phyloP scores from a whole-genome alignment of 2,329 filamentous ascomycete species.

The Proliferodiscus dingleyae region DNA sequence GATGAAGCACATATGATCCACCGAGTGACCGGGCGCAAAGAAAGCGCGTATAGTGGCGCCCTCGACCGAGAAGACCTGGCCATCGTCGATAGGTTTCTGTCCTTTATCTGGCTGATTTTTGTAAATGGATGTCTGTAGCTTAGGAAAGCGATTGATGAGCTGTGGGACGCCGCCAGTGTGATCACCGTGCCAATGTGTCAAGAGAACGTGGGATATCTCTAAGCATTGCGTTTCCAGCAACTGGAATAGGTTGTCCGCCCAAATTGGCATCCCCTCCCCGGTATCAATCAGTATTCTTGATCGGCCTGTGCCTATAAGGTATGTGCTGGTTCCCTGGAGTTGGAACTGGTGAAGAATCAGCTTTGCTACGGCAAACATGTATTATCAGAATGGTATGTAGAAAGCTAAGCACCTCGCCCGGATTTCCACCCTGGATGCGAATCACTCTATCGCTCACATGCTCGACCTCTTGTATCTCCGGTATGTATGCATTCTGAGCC shows the following conservation, averaged over 20 bases:
- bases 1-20: conserved; percentile 74
- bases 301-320: conserved; percentile 72
- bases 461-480: conserved; percentile 61
- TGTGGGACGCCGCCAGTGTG: conserved; percentile 72
- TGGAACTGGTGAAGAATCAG: background rate
- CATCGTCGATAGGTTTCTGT: conserved; percentile 49
- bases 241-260: conserved; percentile 47
- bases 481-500: conserved; percentile 34
- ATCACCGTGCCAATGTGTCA: conserved; percentile 90
- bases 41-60: conserved; percentile 63
- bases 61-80: conserved; percentile 47
- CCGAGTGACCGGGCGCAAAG: conserved; percentile 66
- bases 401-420: conserved; percentile 57
- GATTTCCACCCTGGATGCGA: conserved; percentile 81
- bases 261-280: conserved; percentile 67
- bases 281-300: conserved; percentile 80
- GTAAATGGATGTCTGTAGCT: conserved; percentile 49
- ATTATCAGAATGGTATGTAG: background rate
- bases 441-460: conserved; percentile 71
- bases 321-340: conserved; percentile 73
- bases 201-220: conserved; percentile 37
- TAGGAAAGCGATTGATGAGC: conserved; percentile 55
- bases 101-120: conserved; percentile 54
- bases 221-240: conserved; percentile 30
- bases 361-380: background rate